Conservation (phyloP, 2,329 filamentous ascomycete species). For the Penicillium psychrosexuale region DNA sequence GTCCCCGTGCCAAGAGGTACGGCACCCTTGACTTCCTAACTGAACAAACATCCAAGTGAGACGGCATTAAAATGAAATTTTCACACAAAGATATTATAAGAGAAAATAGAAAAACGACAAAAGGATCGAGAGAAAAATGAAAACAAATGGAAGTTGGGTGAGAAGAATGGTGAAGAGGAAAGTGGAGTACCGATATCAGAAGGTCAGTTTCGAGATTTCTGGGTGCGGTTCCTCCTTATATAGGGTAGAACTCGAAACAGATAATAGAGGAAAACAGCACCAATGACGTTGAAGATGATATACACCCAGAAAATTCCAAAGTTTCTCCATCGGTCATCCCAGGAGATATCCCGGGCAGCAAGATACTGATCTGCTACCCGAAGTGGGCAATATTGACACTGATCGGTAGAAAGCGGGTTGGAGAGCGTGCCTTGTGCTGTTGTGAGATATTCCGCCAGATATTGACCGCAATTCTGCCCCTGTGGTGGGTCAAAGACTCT, state of each 20-base stretch:
- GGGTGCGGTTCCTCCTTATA: background rate
- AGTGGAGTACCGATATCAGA: background rate
- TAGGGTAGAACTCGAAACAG: background rate
- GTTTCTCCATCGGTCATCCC: background rate
- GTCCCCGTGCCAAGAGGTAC: too few species aligned
- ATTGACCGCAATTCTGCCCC: conserved; percentile 10
- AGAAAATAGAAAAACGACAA: background rate
- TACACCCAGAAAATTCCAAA: background rate
- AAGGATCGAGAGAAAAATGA: background rate
- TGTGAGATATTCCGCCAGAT: conserved; percentile 9
- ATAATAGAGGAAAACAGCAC: background rate
- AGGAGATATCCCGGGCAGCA: background rate
- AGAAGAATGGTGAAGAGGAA: background rate
- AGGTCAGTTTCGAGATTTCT: background rate
- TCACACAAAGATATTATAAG: too few species aligned
- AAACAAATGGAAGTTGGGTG: background rate
- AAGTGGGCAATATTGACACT: background rate
- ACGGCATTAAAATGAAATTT: too few species aligned
- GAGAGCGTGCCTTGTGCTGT: conserved; percentile 7
- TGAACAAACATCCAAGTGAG: too few species aligned
- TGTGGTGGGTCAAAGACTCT: conserved; percentile 10
- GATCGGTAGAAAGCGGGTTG: background rate
- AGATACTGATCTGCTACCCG: background rate
- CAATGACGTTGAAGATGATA: background rate
- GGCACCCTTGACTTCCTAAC: too few species aligned